Base-by-base conservation (phyloP, 1,284 basidiomycete species). In the Tausonia pullulans region DNA sequence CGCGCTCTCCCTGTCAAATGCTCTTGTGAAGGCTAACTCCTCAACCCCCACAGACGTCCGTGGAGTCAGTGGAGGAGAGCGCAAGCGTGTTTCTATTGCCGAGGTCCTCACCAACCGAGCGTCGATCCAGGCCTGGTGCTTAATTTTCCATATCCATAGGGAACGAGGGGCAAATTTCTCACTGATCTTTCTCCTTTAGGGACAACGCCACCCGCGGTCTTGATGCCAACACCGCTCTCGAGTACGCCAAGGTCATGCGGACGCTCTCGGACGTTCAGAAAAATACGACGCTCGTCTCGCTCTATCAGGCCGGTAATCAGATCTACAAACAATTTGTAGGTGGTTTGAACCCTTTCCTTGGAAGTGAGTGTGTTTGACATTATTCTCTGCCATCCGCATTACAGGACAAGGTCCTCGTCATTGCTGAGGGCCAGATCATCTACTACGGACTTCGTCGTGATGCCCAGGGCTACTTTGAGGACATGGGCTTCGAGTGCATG, bases 141-240 rank as follows among this genome's bases (percentile, higher is more conserved):
- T 55, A n/a, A 87, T 90, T 69, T 80, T 83, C 9, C 88, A 90
- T 74, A 79, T 82, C 9, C 74, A 90, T 55, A 82, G 83, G 0
- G 79, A 81, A 13, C 77, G 84, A 45, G 80, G 80, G 54, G 78
- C 80, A 48, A 77, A 90, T 43, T 81, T 80, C 52, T 78, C 81
- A 10, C 90, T 87, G 87, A 39, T 56, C 54, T 43, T 44, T 11
- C 43, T 49, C 40, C 44, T 65, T 41, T 48, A 65, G 64, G 66
- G 44, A 60, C 49, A 87, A 87, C 69, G 86, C 86, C 0, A 90
- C 88, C 0, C 81, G 88, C 57, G 90, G 92, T 67, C 81, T 95
- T 52, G 90, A 94, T 70, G 87, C 90, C 2, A 85, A 85, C 43
- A 93, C 89, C 27, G 90, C 90, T 0, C 79, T 93, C 45, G 87